Evolutionary conservation across 1,139 yeast genomes (phyloP), one percentile per base, ranked within the genome.

Genomic region (Diutina sp.): DNA sequence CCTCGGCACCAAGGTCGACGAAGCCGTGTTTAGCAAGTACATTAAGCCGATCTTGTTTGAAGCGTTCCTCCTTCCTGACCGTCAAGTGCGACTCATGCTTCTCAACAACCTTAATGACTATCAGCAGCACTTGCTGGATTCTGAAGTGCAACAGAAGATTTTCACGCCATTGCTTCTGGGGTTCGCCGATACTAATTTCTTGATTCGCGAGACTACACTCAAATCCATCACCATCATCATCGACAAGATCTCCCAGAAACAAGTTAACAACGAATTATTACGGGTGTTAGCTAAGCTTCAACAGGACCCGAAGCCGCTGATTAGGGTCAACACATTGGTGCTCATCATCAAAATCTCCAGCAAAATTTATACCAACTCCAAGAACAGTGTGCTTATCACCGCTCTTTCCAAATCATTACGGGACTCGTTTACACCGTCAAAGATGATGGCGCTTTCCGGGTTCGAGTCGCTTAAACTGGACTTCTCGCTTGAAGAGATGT

Each of bases 231-330:
- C 85, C 3, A 70, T 74, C 6, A 71, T 93, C 44, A 82, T 85
- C 2, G 84, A 84, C 35, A 84, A 84, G 62, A 76, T 93, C 4
- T 77, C 89, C 0, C 90, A 85, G 47, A 80, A 96, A 57, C 96
- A 89, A 66, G 76, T 91, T 55, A 93, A 93, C 65, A 91, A 90
- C 63, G 98, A 93, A 58, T 71, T 93, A 47, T 73, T 93, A 56
- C 79, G 95, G 62, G 79, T 83, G 55, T 72, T 93, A 58, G 98
- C 98, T 1, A 89, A 87, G 65, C 82, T 96, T 1, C 98, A 91
- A 67, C 85, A 81, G 67, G 99, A 93, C 66, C 82, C 84, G 2
- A 85, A 85, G 58, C 85, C 95, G 1, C 88, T 89, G 29, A 88
- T 93, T 21, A 73, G 99, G 62, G 90, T 93, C 6, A 88, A 90